phyloP scores from a whole-genome alignment of 2,329 filamentous ascomycete species.

The Aspergillus pseudoglaucus region DNA sequence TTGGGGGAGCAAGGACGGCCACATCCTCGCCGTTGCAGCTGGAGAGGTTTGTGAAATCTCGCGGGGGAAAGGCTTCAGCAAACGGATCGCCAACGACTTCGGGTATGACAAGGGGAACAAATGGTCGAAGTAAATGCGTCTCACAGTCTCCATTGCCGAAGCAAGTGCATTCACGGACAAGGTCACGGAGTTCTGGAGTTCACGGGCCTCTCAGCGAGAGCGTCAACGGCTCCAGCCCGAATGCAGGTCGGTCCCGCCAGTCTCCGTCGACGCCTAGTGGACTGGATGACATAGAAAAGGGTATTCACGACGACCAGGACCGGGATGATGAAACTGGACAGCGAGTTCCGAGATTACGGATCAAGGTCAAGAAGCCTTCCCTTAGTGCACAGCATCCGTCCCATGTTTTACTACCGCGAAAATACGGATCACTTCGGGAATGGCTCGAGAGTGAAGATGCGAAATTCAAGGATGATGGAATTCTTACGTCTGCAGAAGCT shows the following conservation, averaged over 20 bases:
- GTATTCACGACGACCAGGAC: conserved; percentile 4
- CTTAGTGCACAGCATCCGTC: conserved; percentile 47
- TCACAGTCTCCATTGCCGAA: conserved; percentile 24
- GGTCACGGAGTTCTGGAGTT: conserved; percentile 24
- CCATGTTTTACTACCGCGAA: conserved; percentile 41
- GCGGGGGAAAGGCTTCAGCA: conserved; percentile 21
- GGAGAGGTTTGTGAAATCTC: conserved; percentile 23
- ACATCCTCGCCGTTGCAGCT: conserved; percentile 27
- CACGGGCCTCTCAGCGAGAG: conserved; percentile 8
- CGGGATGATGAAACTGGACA: conserved; percentile 18
- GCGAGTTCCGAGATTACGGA: conserved; percentile 32
- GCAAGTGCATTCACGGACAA: conserved; percentile 19
- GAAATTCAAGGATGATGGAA: conserved; percentile 38
- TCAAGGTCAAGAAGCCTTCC: conserved; percentile 48
- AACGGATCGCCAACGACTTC: conserved; percentile 26
- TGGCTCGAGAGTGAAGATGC: conserved; percentile 53
- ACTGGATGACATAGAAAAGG: conserved; percentile 8
- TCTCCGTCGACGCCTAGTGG: conserved; percentile 17
- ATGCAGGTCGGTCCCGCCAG: conserved; percentile 19
- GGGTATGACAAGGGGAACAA: conserved; percentile 13
- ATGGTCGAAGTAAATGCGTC: conserved; percentile 14
- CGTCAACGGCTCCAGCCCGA: conserved; percentile 18
- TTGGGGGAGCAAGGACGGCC: conserved; percentile 17
- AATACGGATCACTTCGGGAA: conserved; percentile 53
- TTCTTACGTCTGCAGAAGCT: conserved; percentile 54